Conservation (phyloP, 148 eudicot species). For the Vaccinium myrtillus region DNA sequence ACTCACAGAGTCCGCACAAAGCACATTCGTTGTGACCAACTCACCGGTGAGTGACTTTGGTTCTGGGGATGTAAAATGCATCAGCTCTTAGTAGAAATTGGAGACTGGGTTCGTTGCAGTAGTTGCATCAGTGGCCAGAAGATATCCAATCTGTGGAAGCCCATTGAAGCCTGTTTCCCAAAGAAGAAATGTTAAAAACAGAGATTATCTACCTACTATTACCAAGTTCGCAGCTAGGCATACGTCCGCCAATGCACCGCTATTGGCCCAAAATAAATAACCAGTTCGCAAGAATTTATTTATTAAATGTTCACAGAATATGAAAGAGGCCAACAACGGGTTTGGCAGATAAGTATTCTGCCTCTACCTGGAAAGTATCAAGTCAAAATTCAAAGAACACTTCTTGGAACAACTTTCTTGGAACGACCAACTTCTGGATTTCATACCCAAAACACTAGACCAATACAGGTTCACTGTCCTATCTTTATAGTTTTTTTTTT, state of each 20-base stretch:
- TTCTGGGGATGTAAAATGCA: not conserved
- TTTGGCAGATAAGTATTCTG: not conserved
- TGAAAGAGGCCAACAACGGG: not conserved
- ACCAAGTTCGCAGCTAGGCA: not conserved
- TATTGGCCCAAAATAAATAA: not conserved
- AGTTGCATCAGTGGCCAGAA: conserved; percentile 87
- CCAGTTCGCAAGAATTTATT: not conserved
- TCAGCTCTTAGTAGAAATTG: conserved; percentile 17
- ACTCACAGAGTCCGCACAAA: not conserved
- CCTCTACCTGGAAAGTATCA: not conserved
- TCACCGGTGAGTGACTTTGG: not conserved
- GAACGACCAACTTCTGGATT: not conserved
- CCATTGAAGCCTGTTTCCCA: conserved; percentile 48
- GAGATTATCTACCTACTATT: not conserved
- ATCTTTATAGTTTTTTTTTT: no score
- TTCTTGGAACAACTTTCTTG: not conserved
- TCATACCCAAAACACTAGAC: not conserved
- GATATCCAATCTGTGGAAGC: conserved; percentile 68
- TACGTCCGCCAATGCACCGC: not conserved
- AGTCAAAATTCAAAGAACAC: not conserved
- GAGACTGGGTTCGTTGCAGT: conserved; percentile 34
- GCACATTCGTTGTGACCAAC: not conserved
- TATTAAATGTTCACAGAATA: not conserved
- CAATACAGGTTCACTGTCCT: not conserved
- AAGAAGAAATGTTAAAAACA: not conserved